Evolutionary conservation across 2,329 filamentous ascomycete species (phyloP), one percentile per base, ranked within the genome.

Genomic region (Cercospora sp.): DNA sequence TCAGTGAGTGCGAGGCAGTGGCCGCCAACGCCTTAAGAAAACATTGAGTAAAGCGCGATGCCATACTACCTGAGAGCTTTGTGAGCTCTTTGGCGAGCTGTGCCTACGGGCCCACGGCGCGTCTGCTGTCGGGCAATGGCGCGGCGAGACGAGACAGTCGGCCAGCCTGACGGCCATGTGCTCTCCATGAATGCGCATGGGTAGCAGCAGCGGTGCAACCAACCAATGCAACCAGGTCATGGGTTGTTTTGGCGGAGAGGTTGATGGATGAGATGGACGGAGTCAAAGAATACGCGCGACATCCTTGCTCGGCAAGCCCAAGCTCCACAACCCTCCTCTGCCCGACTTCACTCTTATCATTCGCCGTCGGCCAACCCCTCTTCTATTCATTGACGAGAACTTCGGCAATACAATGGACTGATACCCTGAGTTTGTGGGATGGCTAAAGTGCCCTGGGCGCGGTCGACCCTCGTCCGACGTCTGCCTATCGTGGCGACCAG

Each of bases 401-500:
- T 59, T 59, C 55, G 55, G 55, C 55, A 33, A 20, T 36, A 20
- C 4, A 5, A 16, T 59, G 55, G 16, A 59, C 16, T 31, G 9
- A 8, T 8, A 12, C 28, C 9, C 55, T n/a, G 16, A 59, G 28
- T 59, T n/a, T 18, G 28, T 23, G 31, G 30, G 16, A 36, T 36
- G 55, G 13, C 28, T 28, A 16, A 28, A 57, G 10, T 48, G 26
- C 26, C 28, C 30, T 36, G 12, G 8, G n/a, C 8, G 12, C 12
- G 53, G 5, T 18, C 26, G 53, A 30, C 8, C 16, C 18, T 20
- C 16, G 55, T 36, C 13, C 16, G n/a, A n/a, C 30, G 12, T 53
- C n/a, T n/a, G 61, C 62, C 53, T 64, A 64, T 64, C 62, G 23
- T 58, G 62, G 53, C 51, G 18, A 58, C 62, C 18, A 58, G 51